phyloP scores from a whole-genome alignment of 169 alveolate genomes.

The Plasmodium gaboni region DNA sequence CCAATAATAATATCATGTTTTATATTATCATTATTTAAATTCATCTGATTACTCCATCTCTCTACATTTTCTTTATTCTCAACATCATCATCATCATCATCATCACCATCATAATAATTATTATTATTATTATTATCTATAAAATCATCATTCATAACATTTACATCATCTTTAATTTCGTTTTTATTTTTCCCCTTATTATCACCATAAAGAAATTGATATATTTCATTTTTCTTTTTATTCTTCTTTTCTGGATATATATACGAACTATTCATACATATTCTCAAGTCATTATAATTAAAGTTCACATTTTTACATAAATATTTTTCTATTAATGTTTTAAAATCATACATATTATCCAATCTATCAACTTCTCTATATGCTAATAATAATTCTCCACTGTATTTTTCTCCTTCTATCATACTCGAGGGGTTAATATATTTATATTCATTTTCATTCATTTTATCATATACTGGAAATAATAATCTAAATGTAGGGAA shows the following conservation, averaged over 20 bases:
- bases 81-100: neutral
- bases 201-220: too few relatives aligned
- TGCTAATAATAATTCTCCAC: slow-evolving; percentile 31
- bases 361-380: slow-evolving; percentile 40
- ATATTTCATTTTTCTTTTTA: too few relatives aligned
- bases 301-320: slow-evolving; percentile 56
- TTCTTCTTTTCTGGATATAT: neutral
- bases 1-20: slow-evolving; percentile 68
- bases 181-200: too few relatives aligned
- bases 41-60: slow-evolving; percentile 11
- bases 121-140: neutral
- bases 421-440: slow-evolving; percentile 4
- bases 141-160: neutral
- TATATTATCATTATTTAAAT: slow-evolving; percentile 9
- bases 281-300: slow-evolving; percentile 36
- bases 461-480: slow-evolving; percentile 46
- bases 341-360: slow-evolving; percentile 12
- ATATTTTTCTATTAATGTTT: slow-evolving; percentile 28
- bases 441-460: slow-evolving; percentile 20
- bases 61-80: neutral
- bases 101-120: neutral
- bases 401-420: neutral
- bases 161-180: too few relatives aligned
- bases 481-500: slow-evolving; percentile 55
- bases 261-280: slow-evolving; percentile 18